Percentiles rank a stretch among this genome's conserved stretches.
phyloP scores from a whole-genome alignment of 805 yeast genomes.

The Millerozyma miso region DNA sequence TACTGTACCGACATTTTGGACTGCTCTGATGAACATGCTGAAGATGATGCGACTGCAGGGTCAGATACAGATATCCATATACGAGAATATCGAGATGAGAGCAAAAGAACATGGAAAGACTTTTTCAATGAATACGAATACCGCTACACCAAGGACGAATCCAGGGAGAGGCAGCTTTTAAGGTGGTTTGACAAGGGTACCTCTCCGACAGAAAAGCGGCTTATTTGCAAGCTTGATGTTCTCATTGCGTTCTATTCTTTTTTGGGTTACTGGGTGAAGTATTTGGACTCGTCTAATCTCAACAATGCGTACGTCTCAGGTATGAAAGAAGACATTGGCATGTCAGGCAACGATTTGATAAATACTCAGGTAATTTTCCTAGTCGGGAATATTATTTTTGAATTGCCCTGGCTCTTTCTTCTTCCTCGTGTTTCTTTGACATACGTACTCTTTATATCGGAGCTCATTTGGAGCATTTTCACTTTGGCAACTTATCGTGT shows the following conservation, averaged over 20 bases:
- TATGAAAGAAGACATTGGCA: slow-evolving; percentile 50
- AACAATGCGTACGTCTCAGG: slow-evolving; percentile 66
- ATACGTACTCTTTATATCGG: slow-evolving; percentile 10
- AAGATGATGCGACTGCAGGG: not conserved
- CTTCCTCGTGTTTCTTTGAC: not conserved
- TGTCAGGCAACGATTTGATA: slow-evolving; percentile 61
- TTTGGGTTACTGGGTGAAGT: slow-evolving; percentile 59
- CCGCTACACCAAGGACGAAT: slow-evolving; percentile 14
- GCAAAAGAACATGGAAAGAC: slow-evolving; percentile 46
- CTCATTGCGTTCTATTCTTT: slow-evolving; percentile 28
- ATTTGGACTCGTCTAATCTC: slow-evolving; percentile 57
- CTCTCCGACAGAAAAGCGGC: slow-evolving; percentile 20
- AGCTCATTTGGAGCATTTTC: slow-evolving; percentile 14
- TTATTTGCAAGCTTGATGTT: slow-evolving; percentile 28
- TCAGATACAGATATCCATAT: slow-evolving; percentile 22
- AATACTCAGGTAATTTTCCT: slow-evolving; percentile 20
- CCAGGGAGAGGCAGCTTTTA: slow-evolving; percentile 7
- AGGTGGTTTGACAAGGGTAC: slow-evolving; percentile 15
- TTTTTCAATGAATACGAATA: slow-evolving; percentile 38
- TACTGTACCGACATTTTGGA: not conserved
- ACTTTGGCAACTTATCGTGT: slow-evolving; percentile 12
- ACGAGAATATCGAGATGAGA: slow-evolving; percentile 42
- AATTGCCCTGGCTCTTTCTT: not conserved
- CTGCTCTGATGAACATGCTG: not conserved
- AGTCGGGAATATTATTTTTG: not conserved